These are phyloP conservation scores for Arabidopsis arenosa DNA, from an alignment of 345 rosid genomes.

Conservation along the genomic window DNA sequence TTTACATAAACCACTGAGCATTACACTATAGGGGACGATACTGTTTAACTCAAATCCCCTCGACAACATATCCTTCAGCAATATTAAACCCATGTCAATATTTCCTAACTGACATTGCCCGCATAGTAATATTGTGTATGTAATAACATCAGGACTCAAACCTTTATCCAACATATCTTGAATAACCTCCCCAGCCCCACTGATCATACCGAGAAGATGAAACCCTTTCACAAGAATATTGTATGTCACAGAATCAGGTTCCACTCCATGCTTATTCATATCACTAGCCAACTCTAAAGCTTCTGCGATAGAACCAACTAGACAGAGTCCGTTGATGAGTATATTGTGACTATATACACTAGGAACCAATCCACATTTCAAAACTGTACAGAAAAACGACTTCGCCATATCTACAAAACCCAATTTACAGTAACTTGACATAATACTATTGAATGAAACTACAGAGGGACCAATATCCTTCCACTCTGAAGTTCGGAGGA, in stretches of 20 bases:
- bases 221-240: constrained; percentile 70
- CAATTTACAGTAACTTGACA: constrained; percentile 69
- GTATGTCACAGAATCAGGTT: constrained; percentile 76
- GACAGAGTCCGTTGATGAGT: constrained; percentile 73
- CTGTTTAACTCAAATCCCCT: constrained; percentile 52
- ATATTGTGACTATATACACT: constrained; percentile 76
- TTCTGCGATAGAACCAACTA: constrained; percentile 75
- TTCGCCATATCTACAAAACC: constrained; percentile 72
- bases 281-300: constrained; percentile 59
- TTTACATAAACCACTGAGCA: constrained; percentile 76
- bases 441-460: constrained; percentile 73
- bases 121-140: constrained; percentile 59
- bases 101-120: constrained; percentile 68
- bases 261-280: constrained; percentile 68
- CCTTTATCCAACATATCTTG: constrained; percentile 57
- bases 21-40: constrained; percentile 57
- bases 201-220: constrained; percentile 57
- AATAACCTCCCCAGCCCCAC: constrained; percentile 54
- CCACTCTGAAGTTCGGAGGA: constrained; percentile 55
- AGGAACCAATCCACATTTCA: constrained; percentile 74
- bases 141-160: constrained; percentile 61
- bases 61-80: constrained; percentile 64
- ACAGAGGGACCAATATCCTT: constrained; percentile 58
- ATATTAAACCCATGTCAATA: constrained; percentile 57
- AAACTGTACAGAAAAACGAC: constrained; percentile 70